These are phyloP conservation scores for Asterophora parasitica DNA, from an alignment of 768 basidiomycete species.

Conservation along the genomic window DNA sequence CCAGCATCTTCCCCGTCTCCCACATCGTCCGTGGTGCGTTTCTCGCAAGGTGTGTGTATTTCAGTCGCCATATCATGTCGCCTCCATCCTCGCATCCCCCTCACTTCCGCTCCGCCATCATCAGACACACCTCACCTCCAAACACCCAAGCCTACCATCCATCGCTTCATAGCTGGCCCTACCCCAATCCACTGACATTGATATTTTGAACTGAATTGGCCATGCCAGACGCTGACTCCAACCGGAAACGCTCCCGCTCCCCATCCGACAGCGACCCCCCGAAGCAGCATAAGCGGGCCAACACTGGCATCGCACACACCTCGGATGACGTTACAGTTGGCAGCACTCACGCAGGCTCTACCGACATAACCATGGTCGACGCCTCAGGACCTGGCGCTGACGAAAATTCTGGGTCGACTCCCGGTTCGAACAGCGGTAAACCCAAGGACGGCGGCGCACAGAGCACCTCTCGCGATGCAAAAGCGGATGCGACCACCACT, in stretches of 20 bases:
- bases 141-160: conserved; percentile 36
- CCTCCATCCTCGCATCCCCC: conserved; percentile 57
- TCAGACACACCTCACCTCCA: conserved; percentile 43
- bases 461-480: conserved; percentile 28
- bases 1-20: neutral
- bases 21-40: neutral
- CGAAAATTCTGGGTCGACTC: conserved; percentile 57
- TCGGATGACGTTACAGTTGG: conserved; percentile 59
- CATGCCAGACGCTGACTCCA: conserved; percentile 84
- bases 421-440: conserved; percentile 39
- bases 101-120: conserved; percentile 46
- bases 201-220: conserved; percentile 51
- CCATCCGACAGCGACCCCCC: conserved; percentile 77
- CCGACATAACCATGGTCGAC: conserved; percentile 68
- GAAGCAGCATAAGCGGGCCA: conserved; percentile 79
- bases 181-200: conserved; percentile 30
- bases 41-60: conserved; percentile 22
- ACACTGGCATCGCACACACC: conserved; percentile 63
- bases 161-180: conserved; percentile 38
- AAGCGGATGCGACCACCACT: conserved; percentile 44
- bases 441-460: conserved; percentile 38
- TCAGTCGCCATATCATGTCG: conserved; percentile 24
- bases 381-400: conserved; percentile 47
- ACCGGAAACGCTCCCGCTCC: conserved; percentile 83
- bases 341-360: conserved; percentile 36